Evolutionary conservation across 1,139 yeast species (phyloP), one percentile per base, ranked within the genome.

Genomic region (Sugiyamaella japonica): DNA sequence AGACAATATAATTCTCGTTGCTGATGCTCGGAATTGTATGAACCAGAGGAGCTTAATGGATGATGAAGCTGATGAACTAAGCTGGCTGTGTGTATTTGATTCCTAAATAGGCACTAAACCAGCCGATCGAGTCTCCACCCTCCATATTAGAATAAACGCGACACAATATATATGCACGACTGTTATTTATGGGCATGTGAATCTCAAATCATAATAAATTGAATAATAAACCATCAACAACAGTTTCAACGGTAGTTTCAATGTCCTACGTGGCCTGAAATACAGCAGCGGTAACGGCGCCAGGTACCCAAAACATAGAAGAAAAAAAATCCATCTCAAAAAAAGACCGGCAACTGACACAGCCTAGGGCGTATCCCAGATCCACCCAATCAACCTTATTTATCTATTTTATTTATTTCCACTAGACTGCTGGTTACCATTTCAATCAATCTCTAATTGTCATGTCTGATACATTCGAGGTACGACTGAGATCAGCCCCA

Each of bases 401-500:
- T 36, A 16, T 36, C 16, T 36, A 29, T 29, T n/a, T n/a, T 29
- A 9, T 9, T 29, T 29, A 29, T 29, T 29, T 29, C 31, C 34
- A 29, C 34, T 29, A 9, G n/a, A n/a, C n/a, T 29, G 3, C 7
- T 29, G n/a, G 34, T 9, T 29, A 29, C 3, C 34, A 10, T 3
- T 29, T 29, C 34, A 20, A 15, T 39, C 37, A 17, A 31, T 32
- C 13, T 31, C 32, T 44, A 28, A 20, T 6, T 45, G 40, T 12
- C 15, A 54, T 56, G 62, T 54, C 62, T 16, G 51, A 56, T 13
- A 41, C 51, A 16, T 60, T 72, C 41, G 73, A 72, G 44, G 67
- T 73, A 47, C 67, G 67, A 47, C 63, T 74, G 20, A 64, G 66
- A 39, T 74, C 76, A 1, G 63, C 63, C 9, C 75, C 77, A 8